Evolutionary conservation across 2,329 filamentous ascomycete species (phyloP).

Genomic region (Pseudopyrenochaeta lycopersici): DNA sequence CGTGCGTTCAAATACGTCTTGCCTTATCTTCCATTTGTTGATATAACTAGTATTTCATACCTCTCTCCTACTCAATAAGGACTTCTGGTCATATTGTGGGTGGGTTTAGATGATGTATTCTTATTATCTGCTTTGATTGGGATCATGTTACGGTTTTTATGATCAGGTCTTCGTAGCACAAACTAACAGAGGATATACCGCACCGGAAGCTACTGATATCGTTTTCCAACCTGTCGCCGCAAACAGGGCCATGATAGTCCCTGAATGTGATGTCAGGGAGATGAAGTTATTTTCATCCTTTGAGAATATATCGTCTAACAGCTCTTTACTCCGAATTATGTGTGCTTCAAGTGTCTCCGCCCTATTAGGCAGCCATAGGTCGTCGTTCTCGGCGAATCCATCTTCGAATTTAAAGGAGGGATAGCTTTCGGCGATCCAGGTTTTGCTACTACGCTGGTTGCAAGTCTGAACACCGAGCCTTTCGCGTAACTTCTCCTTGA

Average conservation of each 20-base stretch:
- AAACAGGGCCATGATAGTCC: constrained; percentile 62
- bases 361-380: constrained; percentile 49
- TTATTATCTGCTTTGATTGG: too few relatives aligned
- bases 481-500: constrained; percentile 70
- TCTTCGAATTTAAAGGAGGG: constrained; percentile 64
- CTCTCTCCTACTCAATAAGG: too few relatives aligned
- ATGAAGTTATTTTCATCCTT: constrained; percentile 55
- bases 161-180: neutral
- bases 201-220: constrained; percentile 18
- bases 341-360: constrained; percentile 17
- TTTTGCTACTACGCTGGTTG: constrained; percentile 64
- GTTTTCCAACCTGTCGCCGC: constrained; percentile 56
- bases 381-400: constrained; percentile 66
- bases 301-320: constrained; percentile 61
- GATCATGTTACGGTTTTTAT: too few relatives aligned
- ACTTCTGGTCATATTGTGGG: too few relatives aligned
- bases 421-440: constrained; percentile 59
- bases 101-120: too few relatives aligned
- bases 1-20: too few relatives aligned
- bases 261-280: constrained; percentile 64
- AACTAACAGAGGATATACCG: constrained; percentile 22
- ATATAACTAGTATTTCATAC: too few relatives aligned
- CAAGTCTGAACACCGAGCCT: constrained; percentile 71
- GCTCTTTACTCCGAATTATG: constrained; percentile 9
- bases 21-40: too few relatives aligned